Evolutionary conservation across 2,329 filamentous ascomycete genomes (phyloP).

Genomic region (Eutypella sp.): DNA sequence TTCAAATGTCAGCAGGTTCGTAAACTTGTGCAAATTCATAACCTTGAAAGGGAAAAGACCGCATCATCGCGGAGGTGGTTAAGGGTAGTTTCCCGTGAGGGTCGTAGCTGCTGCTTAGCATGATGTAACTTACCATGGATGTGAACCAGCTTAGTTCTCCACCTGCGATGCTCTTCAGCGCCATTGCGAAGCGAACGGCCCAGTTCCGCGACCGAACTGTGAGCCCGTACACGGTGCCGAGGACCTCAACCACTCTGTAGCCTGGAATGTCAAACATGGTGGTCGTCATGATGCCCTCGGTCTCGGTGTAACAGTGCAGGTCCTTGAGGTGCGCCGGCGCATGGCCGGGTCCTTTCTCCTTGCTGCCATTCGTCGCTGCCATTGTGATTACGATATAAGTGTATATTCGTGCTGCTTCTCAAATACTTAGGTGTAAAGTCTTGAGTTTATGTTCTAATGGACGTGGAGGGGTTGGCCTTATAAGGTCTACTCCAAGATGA

Average conservation of each 20-base stretch:
- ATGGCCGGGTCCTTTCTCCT: constrained; percentile 19
- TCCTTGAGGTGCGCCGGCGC: constrained; percentile 39
- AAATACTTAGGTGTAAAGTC: too few species aligned
- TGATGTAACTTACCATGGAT: constrained; percentile 34
- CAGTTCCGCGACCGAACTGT: constrained; percentile 55
- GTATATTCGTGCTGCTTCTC: background rate
- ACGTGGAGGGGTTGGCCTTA: too few species aligned
- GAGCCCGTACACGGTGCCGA: constrained; percentile 54
- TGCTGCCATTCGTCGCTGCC: background rate
- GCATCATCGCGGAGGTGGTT: too few species aligned
- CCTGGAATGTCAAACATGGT: constrained; percentile 62
- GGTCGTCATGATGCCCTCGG: constrained; percentile 55
- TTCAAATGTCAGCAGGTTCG: too few species aligned
- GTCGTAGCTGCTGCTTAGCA: too few species aligned
- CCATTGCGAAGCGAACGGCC: constrained; percentile 51
- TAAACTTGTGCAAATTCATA: too few species aligned
- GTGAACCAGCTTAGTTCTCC: constrained; percentile 58
- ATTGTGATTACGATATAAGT: background rate
- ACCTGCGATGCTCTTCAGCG: constrained; percentile 51
- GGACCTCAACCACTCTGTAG: constrained; percentile 51
- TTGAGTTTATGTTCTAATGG: too few species aligned
- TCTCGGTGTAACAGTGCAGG: constrained; percentile 56
- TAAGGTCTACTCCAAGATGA: too few species aligned
- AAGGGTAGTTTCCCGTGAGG: too few species aligned
- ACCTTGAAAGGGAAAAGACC: too few species aligned